Evolutionary conservation across 2,329 filamentous ascomycete genomes (phyloP).

Genomic region (Coniochaeta ligniaria): DNA sequence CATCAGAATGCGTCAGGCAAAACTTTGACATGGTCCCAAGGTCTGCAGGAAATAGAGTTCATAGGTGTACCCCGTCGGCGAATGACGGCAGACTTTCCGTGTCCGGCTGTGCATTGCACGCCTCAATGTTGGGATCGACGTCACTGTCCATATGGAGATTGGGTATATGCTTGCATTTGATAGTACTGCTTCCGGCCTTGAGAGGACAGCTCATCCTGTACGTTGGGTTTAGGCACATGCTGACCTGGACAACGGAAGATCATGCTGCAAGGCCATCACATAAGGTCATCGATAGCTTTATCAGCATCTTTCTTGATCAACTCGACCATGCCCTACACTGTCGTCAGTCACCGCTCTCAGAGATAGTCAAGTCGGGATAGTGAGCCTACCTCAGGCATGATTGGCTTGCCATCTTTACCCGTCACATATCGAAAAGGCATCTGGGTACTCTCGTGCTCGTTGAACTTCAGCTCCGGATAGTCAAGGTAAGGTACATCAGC

Average conservation of each 20-base stretch:
- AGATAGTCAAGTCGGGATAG: background rate
- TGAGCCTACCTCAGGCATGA: conserved; percentile 77
- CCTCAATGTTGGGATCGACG: background rate
- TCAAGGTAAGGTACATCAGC: conserved; percentile 77
- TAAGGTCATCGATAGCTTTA: conserved; percentile 81
- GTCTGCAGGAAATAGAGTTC: too few species aligned
- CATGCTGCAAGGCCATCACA: conserved; percentile 38
- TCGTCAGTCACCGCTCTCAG: background rate
- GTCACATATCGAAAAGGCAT: conserved; percentile 98
- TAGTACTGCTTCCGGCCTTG: background rate
- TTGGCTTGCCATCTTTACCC: conserved; percentile 63
- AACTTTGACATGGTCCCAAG: too few species aligned
- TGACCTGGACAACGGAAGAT: background rate
- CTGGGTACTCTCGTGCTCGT: conserved; percentile 86
- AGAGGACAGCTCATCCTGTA: background rate
- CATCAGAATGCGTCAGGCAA: too few species aligned
- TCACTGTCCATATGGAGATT: background rate
- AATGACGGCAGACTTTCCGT: background rate
- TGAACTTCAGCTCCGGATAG: conserved; percentile 82
- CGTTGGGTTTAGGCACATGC: background rate
- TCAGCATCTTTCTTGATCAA: conserved; percentile 90
- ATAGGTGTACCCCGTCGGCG: background rate
- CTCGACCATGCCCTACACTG: conserved; percentile 77
- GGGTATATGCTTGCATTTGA: background rate
- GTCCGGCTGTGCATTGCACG: background rate